Evolutionary conservation across 495 filamentous ascomycete genomes (phyloP), one percentile per base, ranked within the genome.

Genomic region (Pyronema domesticum): DNA sequence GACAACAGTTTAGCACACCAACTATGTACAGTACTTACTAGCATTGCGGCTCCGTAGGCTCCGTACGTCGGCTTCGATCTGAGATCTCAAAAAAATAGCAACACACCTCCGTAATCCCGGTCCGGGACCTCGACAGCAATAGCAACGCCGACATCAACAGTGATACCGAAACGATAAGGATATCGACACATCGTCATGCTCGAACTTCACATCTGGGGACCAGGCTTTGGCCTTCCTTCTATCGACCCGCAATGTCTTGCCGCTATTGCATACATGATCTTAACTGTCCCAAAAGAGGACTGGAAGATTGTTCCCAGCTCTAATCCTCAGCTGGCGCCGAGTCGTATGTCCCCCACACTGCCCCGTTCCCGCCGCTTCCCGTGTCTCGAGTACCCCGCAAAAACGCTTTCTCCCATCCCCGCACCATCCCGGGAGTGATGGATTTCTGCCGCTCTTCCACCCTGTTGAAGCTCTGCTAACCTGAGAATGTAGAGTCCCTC

Each of bases 201-300:
- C 11, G 79, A 89, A 74, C 77, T 96, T 39, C 84, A 94, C 67
- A 76, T 95, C 58, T 95, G 86, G 85, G 89, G 91, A 40, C 85
- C 87, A 35, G 88, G 82, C 37, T 93, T 93, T 67, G 74, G 73
- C 30, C 76, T 95, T 39, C 83, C 89, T 8, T 95, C 89, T 50
- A 81, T 95, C 56, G 89, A 95, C 55, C 74, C 91, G 49, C 84
- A 93, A 74, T 95, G 83, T 58, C 76, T 89, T 43, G 82, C 85
- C 11, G 71, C 80, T 39, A 80, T 89, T 54, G 76, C 85, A 37
- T 89, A 83, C 62, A 72, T 87, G 36, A 73, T 76, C 9, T 67
- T 77, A 54, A 69, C 72, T 47, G 65, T 83, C 8, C 75, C 76
- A 23, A 66, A 68, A 57, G 71, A 75, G 43, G 68, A 76, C 55